These are phyloP conservation scores for Fusarium sulawesiense DNA, from an alignment of 2,329 filamentous ascomycete genomes.

Conservation along the genomic window DNA sequence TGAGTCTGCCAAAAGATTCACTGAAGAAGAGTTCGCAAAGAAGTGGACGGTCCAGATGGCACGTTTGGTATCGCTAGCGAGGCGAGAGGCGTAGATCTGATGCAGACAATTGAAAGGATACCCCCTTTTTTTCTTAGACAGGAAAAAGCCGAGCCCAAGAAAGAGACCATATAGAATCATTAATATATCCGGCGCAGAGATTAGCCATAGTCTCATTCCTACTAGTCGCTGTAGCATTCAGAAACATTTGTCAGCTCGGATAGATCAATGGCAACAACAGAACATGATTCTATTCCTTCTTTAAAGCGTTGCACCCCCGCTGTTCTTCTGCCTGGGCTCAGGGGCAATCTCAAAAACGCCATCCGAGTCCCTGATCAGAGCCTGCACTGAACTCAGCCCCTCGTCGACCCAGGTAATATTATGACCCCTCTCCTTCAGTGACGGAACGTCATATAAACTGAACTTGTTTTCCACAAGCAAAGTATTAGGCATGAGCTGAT, in stretches of 20 bases:
- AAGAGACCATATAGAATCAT: slow-evolving; percentile 29
- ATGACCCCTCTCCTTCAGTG: slow-evolving; percentile 74
- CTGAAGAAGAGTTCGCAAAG: slow-evolving; percentile 83
- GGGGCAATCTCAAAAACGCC: slow-evolving; percentile 82
- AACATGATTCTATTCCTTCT: not conserved
- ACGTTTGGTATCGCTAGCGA: slow-evolving; percentile 68
- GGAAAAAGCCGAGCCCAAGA: slow-evolving; percentile 17
- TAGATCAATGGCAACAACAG: not conserved
- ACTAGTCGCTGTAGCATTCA: not conserved
- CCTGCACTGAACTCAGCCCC: slow-evolving; percentile 77
- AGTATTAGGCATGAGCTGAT: slow-evolving; percentile 81
- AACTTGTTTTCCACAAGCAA: slow-evolving; percentile 76
- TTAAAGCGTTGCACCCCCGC: slow-evolving; percentile 68
- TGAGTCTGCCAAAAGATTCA: slow-evolving; percentile 83
- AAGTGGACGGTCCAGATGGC: slow-evolving; percentile 83
- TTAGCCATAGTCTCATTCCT: not conserved
- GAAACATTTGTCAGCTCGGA: not conserved
- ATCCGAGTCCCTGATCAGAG: slow-evolving; percentile 61
- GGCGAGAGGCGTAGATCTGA: slow-evolving; percentile 36
- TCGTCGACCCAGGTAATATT: slow-evolving; percentile 76
- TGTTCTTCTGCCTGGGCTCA: slow-evolving; percentile 79
- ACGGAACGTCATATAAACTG: slow-evolving; percentile 69
- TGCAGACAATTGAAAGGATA: slow-evolving; percentile 53
- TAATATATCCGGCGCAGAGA: slow-evolving; percentile 14
- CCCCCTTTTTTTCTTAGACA: slow-evolving; percentile 45